Evolutionary conservation across 176 grass and related monocot genomes (phyloP).

Genomic region (Avena eriantha): DNA sequence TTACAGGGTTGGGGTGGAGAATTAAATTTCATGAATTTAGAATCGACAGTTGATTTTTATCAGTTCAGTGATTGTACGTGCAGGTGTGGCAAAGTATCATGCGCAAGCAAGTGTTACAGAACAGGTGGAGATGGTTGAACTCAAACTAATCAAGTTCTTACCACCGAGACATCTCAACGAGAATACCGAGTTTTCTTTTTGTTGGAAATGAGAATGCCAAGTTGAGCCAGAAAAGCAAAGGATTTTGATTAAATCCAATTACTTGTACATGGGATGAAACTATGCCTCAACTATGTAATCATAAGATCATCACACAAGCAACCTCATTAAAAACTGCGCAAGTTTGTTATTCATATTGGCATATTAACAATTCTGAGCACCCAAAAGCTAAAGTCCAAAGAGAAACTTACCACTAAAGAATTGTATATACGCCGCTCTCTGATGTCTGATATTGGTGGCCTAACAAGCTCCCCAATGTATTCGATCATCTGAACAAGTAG

Average conservation of each 20-base stretch:
- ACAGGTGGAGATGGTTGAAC: background rate
- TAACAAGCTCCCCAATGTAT: conserved; percentile 95
- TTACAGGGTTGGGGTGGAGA: background rate
- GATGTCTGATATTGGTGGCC: conserved; percentile 92
- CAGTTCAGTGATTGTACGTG: background rate
- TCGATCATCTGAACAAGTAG: conserved; percentile 83
- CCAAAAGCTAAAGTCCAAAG: conserved; percentile 32
- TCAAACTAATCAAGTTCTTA: conserved; percentile 12
- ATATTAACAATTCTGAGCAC: conserved; percentile 21
- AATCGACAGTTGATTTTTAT: background rate
- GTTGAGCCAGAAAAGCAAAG: background rate
- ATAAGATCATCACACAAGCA: conserved; percentile 21
- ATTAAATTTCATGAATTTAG: conserved; percentile 8
- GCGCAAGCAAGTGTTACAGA: background rate
- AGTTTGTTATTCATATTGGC: conserved; percentile 24
- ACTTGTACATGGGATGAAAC: background rate
- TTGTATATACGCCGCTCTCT: conserved; percentile 88
- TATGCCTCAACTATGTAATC: background rate
- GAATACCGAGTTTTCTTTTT: background rate
- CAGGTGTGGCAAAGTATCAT: background rate
- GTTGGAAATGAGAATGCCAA: background rate
- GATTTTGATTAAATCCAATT: conserved; percentile 12
- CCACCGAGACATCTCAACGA: conserved; percentile 5
- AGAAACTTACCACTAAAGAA: conserved; percentile 81
- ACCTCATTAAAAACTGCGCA: conserved; percentile 23